A percentile compares a stretch with the other conserved stretches of the same genome.
These are phyloP conservation scores for Coemansia sp. DNA, from an alignment of 192 early-diverging fungal genomes.

Conservation along the genomic window DNA sequence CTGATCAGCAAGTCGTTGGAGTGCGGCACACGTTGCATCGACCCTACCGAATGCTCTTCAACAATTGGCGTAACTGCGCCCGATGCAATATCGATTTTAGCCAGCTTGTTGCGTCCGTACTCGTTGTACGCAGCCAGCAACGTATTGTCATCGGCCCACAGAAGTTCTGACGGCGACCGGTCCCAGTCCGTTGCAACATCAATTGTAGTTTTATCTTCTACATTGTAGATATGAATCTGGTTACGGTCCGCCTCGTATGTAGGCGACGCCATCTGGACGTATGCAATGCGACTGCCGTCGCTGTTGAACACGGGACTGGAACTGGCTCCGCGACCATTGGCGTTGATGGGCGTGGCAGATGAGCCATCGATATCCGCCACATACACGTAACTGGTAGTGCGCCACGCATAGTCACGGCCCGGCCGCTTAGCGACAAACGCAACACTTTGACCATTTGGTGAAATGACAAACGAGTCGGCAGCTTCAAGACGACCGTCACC, in stretches of 20 bases:
- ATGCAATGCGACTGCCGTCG: slow-evolving; percentile 66
- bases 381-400: slow-evolving; percentile 73
- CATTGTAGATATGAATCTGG: slow-evolving; percentile 62
- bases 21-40: slow-evolving; percentile 46
- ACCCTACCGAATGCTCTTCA: slow-evolving; percentile 50
- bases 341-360: slow-evolving; percentile 47
- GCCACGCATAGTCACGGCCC: slow-evolving; percentile 67
- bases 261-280: slow-evolving; percentile 70
- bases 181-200: slow-evolving; percentile 63
- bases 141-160: slow-evolving; percentile 57
- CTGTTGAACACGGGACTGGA: slow-evolving; percentile 63
- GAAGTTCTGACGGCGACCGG: slow-evolving; percentile 57
- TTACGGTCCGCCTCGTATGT: slow-evolving; percentile 80
- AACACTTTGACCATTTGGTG: slow-evolving; percentile 62
- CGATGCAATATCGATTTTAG: slow-evolving; percentile 56
- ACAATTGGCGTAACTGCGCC: slow-evolving; percentile 56
- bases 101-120: slow-evolving; percentile 64
- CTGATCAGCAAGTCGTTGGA: slow-evolving; percentile 49
- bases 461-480: slow-evolving; percentile 61
- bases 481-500: slow-evolving; percentile 59
- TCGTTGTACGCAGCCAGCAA: slow-evolving; percentile 69
- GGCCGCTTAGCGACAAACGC: slow-evolving; percentile 74
- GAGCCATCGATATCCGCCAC: slow-evolving; percentile 58
- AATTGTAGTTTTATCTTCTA: slow-evolving; percentile 31
- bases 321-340: slow-evolving; percentile 60